phyloP scores from a whole-genome alignment of 805 yeast genomes.

The Saturnispora diversa region DNA sequence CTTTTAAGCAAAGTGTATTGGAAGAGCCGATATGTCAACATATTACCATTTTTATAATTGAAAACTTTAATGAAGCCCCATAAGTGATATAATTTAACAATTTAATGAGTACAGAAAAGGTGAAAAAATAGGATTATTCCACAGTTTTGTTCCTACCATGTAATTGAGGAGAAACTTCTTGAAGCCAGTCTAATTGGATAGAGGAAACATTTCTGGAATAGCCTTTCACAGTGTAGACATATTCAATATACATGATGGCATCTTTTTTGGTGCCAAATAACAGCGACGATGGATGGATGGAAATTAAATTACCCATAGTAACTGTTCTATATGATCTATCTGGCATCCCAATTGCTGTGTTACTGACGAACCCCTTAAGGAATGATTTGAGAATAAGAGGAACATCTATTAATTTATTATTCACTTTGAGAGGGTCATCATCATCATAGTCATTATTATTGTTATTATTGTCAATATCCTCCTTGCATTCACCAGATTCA shows the following conservation, averaged over 20 bases:
- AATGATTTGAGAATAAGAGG: constrained; percentile 67
- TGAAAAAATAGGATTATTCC: too few species aligned
- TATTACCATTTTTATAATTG: too few species aligned
- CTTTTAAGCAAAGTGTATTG: too few species aligned
- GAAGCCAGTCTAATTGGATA: constrained; percentile 77
- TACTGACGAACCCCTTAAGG: constrained; percentile 72
- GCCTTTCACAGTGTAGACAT: constrained; percentile 86
- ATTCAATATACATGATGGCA: constrained; percentile 90
- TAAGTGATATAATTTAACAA: too few species aligned
- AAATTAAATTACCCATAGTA: constrained; percentile 71
- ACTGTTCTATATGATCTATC: constrained; percentile 89
- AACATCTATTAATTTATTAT: constrained; percentile 37
- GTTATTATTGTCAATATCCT: constrained; percentile 18
- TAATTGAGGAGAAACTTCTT: constrained; percentile 65
- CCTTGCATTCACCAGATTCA: constrained; percentile 26
- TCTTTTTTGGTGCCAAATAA: constrained; percentile 76
- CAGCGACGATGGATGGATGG: constrained; percentile 86
- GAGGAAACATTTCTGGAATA: constrained; percentile 86
- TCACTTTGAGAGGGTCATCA: constrained; percentile 13
- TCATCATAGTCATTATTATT: constrained; percentile 28
- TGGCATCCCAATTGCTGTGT: constrained; percentile 91
- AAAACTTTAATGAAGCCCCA: too few species aligned
- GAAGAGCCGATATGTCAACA: too few species aligned
- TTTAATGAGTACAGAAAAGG: neutral
- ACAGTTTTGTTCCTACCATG: constrained; percentile 20